Base-by-base conservation (phyloP, 2,329 filamentous ascomycete species). In the Paracorniculantispora psalliotae region DNA sequence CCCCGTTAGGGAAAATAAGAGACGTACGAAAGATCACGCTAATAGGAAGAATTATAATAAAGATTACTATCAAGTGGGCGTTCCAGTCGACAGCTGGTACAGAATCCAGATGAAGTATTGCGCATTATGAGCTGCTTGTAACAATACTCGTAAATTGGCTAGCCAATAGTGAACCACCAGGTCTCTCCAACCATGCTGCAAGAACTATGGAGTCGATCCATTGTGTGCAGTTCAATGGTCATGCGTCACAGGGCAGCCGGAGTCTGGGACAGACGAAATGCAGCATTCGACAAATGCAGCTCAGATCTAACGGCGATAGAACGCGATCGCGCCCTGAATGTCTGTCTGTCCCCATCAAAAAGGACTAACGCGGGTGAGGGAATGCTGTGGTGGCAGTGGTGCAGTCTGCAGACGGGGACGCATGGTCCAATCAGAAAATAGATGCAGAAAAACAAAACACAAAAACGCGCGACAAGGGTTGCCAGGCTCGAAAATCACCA, bases 401-500 rank as follows among this genome's bases (percentile, higher is more conserved):
- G n/a, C n/a, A n/a, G n/a, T n/a, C n/a, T n/a, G 15, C 19, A 46
- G 33, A 23, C 12, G 26, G 54, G 51, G 28, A 25, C 7, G 35
- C 37, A 41, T 47, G 43, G 43, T 39, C 60, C 49, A 63, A 62
- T 59, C 54, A 57, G 53, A 65, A 64, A 61, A 57, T 44, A 51
- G 51, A 25, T 46, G 41, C 50, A 28, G 26, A 50, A 44, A 55
- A 57, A 51, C 43, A 55, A 56, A 59, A 52, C 43, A 61, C 28
- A 56, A 61, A 52, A 51, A 60, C 57, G 56, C 61, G 59, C 53
- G 48, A 55, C 47, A 57, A 9, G 55, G 51, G 48, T 35, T 47
- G 30, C 33, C 30, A 37, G 26, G 41, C 37, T 44, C 41, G 25
- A 51, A n/a, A 60, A 60, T 60, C 52, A 52, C 52, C 52, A 54